Evolutionary conservation across 2,329 filamentous ascomycete species (phyloP), one percentile per base, ranked within the genome.

Genomic region (Fusarium hainanense): DNA sequence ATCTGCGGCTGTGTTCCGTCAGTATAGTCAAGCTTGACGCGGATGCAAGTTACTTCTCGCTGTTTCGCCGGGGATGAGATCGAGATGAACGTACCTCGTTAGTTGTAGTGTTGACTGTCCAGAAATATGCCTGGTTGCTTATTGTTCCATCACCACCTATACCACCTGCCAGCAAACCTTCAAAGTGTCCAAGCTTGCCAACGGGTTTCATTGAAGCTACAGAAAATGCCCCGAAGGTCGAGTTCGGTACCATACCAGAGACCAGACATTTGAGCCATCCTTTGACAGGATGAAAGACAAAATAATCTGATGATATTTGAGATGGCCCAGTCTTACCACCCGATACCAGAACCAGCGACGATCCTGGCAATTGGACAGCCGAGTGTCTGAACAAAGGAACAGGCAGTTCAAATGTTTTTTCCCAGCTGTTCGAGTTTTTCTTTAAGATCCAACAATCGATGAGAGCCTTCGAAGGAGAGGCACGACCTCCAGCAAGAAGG

Each of bases 381-480:
- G 88, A 88, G 75, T 98, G 95, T 54, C 95, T 86, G 79, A 92
- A 97, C 25, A 94, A 83, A 12, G 91, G 86, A n/a, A 82, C 74
- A 1, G 91, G 90, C n/a, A 97, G 82, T 72, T 88, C 85, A 62
- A 90, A 84, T 16, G 88, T 85, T 68, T 83, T 85, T 61, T 84
- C 83, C 93, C 93, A 97, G 16, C 74, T 77, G 4, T 74, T 68
- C 6, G 83, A 83, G 14, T 73, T 75, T 52, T 85, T 85, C 54
- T 86, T 84, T 68, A 90, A 88, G 3, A 94, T 72, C 93, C 93
- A 98, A 72, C 92, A 94, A 77, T 96, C 92, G 37, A 83, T 82
- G 43, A 93, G 82, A 3, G 89, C 89, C 30, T 85, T 85, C 14
- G 89, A 84, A 7, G 94, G 94, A 10, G 93, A 95, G n/a, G 87